A percentile compares a stretch with the other conserved stretches of the same genome.
These are phyloP conservation scores for Zangia roseola DNA, from an alignment of 768 basidiomycete species.

Conservation along the genomic window DNA sequence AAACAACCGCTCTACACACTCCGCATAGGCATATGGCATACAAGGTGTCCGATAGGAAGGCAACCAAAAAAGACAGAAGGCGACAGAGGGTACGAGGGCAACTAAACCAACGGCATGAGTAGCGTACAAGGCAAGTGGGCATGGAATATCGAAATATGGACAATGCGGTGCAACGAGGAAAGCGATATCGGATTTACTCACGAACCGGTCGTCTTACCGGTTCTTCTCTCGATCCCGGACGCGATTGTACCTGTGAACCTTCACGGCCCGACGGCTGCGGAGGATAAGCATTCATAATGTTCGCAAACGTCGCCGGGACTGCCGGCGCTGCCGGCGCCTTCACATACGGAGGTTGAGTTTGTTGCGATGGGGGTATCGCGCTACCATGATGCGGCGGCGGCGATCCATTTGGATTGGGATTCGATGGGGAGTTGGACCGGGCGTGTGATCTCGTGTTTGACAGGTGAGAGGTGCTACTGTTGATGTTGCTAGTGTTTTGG, in stretches of 20 bases:
- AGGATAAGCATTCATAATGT: conserved; percentile 72
- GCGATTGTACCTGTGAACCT: conserved; percentile 25
- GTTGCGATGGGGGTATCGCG: conserved; percentile 10
- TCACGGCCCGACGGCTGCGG: conserved; percentile 26
- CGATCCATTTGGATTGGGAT: conserved; percentile 15
- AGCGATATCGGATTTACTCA: conserved; percentile 6
- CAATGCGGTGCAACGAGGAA: background rate
- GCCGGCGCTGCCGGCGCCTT: conserved; percentile 24
- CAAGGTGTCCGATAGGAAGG: background rate
- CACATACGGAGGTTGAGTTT: conserved; percentile 21
- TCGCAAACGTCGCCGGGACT: conserved; percentile 58
- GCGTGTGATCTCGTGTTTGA: conserved; percentile 13
- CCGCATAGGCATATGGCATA: background rate
- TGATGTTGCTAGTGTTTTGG: conserved; percentile 6
- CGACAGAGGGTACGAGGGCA: background rate
- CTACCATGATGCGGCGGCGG: conserved; percentile 22
- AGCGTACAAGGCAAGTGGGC: conserved; percentile 4
- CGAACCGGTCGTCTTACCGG: conserved; percentile 14
- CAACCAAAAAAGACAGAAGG: background rate
- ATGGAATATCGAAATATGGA: too few species aligned
- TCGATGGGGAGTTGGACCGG: conserved; percentile 25
- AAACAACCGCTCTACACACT: background rate
- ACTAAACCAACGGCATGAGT: conserved; percentile 2
- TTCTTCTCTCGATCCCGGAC: conserved; percentile 28
- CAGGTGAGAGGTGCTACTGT: conserved; percentile 4